These are phyloP conservation scores for Lotmaria passim DNA, from an alignment of 208 protist species.

Conservation along the genomic window DNA sequence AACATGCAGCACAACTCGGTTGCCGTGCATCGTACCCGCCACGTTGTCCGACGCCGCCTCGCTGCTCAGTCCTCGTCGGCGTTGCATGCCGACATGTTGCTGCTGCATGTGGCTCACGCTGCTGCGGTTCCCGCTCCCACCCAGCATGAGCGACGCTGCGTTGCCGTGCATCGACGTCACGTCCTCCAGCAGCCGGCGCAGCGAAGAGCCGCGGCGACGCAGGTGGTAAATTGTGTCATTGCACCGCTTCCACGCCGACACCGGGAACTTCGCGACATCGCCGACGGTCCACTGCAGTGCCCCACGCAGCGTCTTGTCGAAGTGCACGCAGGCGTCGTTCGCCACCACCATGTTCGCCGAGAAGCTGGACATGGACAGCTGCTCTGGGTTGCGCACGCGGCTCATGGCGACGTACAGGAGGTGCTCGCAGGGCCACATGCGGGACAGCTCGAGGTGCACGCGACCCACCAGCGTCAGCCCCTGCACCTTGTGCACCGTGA, in stretches of 20 bases:
- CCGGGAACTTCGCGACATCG: conserved; percentile 54
- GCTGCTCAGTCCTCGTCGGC: conserved; percentile 9
- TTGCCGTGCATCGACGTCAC: conserved; percentile 32
- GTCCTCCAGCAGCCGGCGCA: conserved; percentile 62
- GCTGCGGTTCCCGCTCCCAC: conserved; percentile 7
- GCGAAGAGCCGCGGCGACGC: conserved; percentile 67
- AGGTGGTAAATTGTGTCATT: conserved; percentile 88
- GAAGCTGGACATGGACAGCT: conserved; percentile 87
- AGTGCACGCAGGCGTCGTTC: conserved; percentile 73
- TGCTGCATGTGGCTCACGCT: background rate
- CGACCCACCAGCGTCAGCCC: conserved; percentile 83
- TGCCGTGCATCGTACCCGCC: conserved; percentile 4
- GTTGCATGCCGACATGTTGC: background rate
- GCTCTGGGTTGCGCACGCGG: conserved; percentile 88
- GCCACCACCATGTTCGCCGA: conserved; percentile 77
- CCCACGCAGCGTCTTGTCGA: conserved; percentile 62
- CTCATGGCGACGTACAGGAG: conserved; percentile 91
- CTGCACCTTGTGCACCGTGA: conserved; percentile 92
- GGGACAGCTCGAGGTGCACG: conserved; percentile 87
- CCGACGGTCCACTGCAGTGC: conserved; percentile 43
- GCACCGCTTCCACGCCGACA: conserved; percentile 87
- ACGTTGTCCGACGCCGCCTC: background rate
- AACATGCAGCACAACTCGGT: conserved; percentile 12
- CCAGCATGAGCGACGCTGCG: conserved; percentile 12
- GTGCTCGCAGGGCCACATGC: conserved; percentile 92